phyloP scores from a whole-genome alignment of 768 basidiomycete species.

The Fistulinella prunicolor region DNA sequence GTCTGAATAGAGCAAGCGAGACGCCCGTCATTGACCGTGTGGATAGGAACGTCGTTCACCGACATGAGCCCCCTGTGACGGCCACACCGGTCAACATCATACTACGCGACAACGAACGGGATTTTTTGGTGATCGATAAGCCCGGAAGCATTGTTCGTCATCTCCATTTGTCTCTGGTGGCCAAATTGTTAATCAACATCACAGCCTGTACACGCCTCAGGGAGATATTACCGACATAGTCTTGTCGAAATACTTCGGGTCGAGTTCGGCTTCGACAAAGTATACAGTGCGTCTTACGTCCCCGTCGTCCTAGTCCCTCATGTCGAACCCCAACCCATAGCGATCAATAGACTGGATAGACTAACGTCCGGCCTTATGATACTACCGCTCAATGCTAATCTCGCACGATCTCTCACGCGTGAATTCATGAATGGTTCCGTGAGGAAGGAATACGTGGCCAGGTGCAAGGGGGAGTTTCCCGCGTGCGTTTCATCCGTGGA shows the following conservation, averaged over 20 bases:
- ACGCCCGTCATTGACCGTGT: not conserved
- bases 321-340: constrained; percentile 38
- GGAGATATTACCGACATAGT: constrained; percentile 86
- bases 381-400: constrained; percentile 67
- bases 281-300: constrained; percentile 63
- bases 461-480: constrained; percentile 84
- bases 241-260: constrained; percentile 81
- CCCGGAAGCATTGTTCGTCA: constrained; percentile 90
- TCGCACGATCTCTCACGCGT: constrained; percentile 66
- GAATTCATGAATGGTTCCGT: constrained; percentile 85
- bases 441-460: constrained; percentile 89
- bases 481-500: constrained; percentile 48
- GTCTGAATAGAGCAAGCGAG: not conserved
- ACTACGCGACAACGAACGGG: constrained; percentile 69
- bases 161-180: constrained; percentile 3
- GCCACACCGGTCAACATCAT: constrained; percentile 78
- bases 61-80: constrained; percentile 96
- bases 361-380: constrained; percentile 96
- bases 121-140: constrained; percentile 93
- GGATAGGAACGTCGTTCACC: constrained; percentile 82
- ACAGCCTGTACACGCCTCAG: constrained; percentile 90
- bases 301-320: not conserved
- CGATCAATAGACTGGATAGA: constrained; percentile 91
- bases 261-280: constrained; percentile 79
- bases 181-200: not conserved